Evolutionary conservation across 805 yeast species (phyloP).

Genomic region (Lachancea lanzarotensis): DNA sequence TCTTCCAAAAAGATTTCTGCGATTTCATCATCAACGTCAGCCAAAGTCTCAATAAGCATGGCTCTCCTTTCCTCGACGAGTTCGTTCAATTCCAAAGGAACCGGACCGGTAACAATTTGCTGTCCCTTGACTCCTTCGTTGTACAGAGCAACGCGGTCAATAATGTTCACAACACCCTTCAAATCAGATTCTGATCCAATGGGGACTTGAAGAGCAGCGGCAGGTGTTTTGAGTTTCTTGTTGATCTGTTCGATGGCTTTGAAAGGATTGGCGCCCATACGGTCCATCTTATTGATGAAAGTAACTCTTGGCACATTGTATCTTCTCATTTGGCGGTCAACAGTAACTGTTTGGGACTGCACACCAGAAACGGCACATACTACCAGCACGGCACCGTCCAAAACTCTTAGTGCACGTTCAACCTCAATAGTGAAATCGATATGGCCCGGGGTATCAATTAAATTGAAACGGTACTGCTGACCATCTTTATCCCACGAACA

Average conservation of each 20-base stretch:
- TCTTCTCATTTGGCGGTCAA: constrained; percentile 97
- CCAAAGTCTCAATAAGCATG: constrained; percentile 81
- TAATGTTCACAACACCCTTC: constrained; percentile 85
- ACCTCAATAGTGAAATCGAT: constrained; percentile 98
- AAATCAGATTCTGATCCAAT: constrained; percentile 87
- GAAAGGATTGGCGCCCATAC: constrained; percentile 99
- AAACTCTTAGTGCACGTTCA: constrained; percentile 94
- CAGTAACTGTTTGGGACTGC: constrained; percentile 97
- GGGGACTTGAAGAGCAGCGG: constrained; percentile 97
- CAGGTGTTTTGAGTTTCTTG: constrained; percentile 79
- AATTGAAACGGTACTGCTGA: constrained; percentile 73
- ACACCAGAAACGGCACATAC: constrained; percentile 99
- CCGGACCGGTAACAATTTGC: constrained; percentile 51
- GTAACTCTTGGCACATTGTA: constrained; percentile 96
- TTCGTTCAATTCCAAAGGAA: constrained; percentile 76
- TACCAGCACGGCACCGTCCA: constrained; percentile 97
- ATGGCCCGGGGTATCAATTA: constrained; percentile 98
- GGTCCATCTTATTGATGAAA: constrained; percentile 96
- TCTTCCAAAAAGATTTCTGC: constrained; percentile 92
- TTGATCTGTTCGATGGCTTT: constrained; percentile 88
- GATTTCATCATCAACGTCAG: constrained; percentile 96
- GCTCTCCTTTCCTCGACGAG: constrained; percentile 88
- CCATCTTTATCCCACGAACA: constrained; percentile 87
- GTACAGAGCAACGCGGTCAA: constrained; percentile 79
- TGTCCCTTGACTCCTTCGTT: constrained; percentile 92